Percentiles rank a stretch among this genome's conserved stretches.
phyloP scores from a whole-genome alignment of 1,284 basidiomycete species.

The Cryptococcus hybrid region DNA sequence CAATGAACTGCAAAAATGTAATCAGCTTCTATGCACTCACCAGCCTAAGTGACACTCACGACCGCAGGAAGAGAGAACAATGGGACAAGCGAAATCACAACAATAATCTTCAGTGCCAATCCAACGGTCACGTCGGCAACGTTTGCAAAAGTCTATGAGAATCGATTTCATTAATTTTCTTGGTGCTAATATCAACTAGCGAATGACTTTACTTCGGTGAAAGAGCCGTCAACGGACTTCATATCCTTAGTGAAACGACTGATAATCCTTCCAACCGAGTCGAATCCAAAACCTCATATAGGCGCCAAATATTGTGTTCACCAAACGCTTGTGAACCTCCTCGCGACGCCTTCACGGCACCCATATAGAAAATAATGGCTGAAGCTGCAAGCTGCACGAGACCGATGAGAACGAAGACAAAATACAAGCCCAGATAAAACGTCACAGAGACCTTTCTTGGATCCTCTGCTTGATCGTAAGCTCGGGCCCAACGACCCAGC shows the following conservation, averaged over 20 bases:
- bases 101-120: slow-evolving; percentile 53
- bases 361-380: slow-evolving; percentile 46
- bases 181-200: not conserved
- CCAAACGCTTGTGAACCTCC: slow-evolving; percentile 59
- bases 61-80: slow-evolving; percentile 47
- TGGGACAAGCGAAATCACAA: slow-evolving; percentile 56
- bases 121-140: slow-evolving; percentile 46
- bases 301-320: slow-evolving; percentile 60
- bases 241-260: slow-evolving; percentile 63
- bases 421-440: slow-evolving; percentile 56
- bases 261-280: slow-evolving; percentile 61
- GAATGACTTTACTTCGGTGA: slow-evolving; percentile 36
- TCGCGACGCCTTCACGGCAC: slow-evolving; percentile 57
- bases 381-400: slow-evolving; percentile 42
- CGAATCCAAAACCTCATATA: slow-evolving; percentile 59
- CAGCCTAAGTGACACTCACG: slow-evolving; percentile 15
- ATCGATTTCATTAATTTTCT: too few relatives aligned
- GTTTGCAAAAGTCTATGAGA: slow-evolving; percentile 28
- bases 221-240: slow-evolving; percentile 48
- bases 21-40: not conserved
- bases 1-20: slow-evolving; percentile 36
- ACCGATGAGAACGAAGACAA: slow-evolving; percentile 44
- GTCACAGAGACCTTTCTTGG: slow-evolving; percentile 38
- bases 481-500: slow-evolving; percentile 61
- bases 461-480: slow-evolving; percentile 53